Conservation (phyloP, 2,329 filamentous ascomycete genomes). For the Pseudogymnoascus sp. region DNA sequence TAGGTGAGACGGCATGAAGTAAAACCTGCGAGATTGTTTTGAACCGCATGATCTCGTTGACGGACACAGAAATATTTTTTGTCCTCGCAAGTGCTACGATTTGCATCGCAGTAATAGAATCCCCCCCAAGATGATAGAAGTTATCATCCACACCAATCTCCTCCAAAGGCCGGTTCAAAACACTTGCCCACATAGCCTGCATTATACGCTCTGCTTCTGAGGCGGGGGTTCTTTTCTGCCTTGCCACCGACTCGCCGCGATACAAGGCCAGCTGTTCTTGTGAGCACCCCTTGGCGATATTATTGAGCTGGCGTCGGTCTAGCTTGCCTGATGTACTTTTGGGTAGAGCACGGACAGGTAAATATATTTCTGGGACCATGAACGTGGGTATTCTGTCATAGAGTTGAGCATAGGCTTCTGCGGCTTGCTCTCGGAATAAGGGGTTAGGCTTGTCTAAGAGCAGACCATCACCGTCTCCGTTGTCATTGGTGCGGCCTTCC, state of each 20-base stretch:
- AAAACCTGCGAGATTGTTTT: neutral
- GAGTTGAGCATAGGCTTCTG: neutral
- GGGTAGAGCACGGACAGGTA: constrained; percentile 12
- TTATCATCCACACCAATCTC: neutral
- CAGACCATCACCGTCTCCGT: neutral
- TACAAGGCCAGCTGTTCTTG: constrained; percentile 13
- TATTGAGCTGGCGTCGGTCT: constrained; percentile 8
- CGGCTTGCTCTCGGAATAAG: neutral
- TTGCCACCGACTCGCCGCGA: constrained; percentile 10
- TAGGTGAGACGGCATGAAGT: neutral
- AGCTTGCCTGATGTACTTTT: constrained; percentile 14
- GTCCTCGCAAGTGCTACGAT: constrained; percentile 14
- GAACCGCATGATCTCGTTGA: neutral
- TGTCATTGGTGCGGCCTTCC: neutral
- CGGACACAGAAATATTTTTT: neutral
- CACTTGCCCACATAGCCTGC: neutral
- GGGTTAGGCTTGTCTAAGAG: neutral
- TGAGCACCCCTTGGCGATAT: neutral
- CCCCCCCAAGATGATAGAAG: constrained; percentile 16
- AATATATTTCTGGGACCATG: neutral
- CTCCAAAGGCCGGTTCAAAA: neutral
- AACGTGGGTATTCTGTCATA: neutral
- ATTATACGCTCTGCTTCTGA: neutral
- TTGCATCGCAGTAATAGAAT: constrained; percentile 21
- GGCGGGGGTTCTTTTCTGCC: neutral